These are phyloP conservation scores for Penicillium tannophilum DNA, from an alignment of 495 filamentous ascomycete genomes.

Conservation along the genomic window DNA sequence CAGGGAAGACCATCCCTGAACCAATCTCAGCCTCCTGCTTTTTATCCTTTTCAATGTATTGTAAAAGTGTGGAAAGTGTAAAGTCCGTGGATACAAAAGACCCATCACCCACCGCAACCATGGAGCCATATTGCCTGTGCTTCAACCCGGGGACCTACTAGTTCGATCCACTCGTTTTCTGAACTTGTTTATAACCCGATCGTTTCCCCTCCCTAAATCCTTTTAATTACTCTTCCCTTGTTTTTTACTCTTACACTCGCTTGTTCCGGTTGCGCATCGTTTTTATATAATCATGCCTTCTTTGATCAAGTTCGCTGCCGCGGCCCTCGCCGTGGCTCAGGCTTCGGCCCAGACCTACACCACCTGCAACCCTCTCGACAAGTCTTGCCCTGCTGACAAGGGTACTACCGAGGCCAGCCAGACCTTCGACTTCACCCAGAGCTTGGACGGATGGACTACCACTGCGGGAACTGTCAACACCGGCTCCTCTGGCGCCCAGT, in stretches of 20 bases:
- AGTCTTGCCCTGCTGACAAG: conserved; percentile 22
- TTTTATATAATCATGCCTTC: conserved; percentile 31
- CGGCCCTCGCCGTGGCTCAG: conserved; percentile 40
- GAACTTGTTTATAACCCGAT: background rate
- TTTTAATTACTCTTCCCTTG: background rate
- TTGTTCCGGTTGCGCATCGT: background rate
- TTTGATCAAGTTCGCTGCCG: conserved; percentile 36
- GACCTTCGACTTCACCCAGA: conserved; percentile 16
- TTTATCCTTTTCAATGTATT: conserved; percentile 6
- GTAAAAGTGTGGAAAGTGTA: conserved; percentile 5
- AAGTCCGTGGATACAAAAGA: background rate
- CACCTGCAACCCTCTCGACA: conserved; percentile 45
- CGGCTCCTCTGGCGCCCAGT: conserved; percentile 59
- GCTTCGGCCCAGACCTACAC: conserved; percentile 50
- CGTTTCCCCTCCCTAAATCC: background rate
- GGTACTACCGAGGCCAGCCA: conserved; percentile 16
- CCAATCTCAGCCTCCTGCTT: conserved; percentile 17
- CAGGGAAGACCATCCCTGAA: background rate
- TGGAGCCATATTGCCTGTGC: conserved; percentile 9
- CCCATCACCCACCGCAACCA: conserved; percentile 8
- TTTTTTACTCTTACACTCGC: conserved; percentile 1
- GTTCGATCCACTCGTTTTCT: conserved; percentile 10
- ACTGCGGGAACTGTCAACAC: conserved; percentile 57
- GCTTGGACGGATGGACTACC: conserved; percentile 54
- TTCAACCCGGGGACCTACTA: background rate